Percentiles rank a stretch among this genome's conserved stretches.
phyloP scores from a whole-genome alignment of 805 yeast species.

The Saccharomycopsis fodiens region DNA sequence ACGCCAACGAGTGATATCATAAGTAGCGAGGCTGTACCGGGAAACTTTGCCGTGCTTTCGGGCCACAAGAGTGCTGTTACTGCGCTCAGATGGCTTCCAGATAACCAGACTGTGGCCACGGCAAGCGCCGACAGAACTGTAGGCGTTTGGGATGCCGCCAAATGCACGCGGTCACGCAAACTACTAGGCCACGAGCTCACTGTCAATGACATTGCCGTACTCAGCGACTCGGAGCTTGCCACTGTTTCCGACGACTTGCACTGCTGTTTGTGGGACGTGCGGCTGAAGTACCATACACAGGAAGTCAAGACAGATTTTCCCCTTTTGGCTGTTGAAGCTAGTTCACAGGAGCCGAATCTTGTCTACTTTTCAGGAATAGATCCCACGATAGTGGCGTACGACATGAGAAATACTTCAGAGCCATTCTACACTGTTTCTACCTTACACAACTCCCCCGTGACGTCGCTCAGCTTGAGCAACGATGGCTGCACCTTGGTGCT shows the following conservation, averaged over 20 bases:
- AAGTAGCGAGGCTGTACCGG: constrained; percentile 11
- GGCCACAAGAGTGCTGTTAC: constrained; percentile 66
- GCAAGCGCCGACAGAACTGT: constrained; percentile 57
- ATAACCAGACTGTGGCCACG: constrained; percentile 34
- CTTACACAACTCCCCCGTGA: constrained; percentile 43
- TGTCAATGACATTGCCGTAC: constrained; percentile 46
- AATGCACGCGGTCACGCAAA: constrained; percentile 49
- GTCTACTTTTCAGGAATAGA: constrained; percentile 45
- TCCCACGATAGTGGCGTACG: constrained; percentile 53
- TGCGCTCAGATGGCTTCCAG: constrained; percentile 46
- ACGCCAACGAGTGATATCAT: constrained; percentile 18
- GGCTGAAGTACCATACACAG: constrained; percentile 39
- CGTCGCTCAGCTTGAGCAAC: constrained; percentile 43
- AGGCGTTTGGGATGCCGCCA: constrained; percentile 53
- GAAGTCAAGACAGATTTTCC: constrained; percentile 47
- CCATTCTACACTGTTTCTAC: constrained; percentile 40
- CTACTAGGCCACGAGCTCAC: constrained; percentile 43
- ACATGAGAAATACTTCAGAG: constrained; percentile 36
- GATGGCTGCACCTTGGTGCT: constrained; percentile 42
- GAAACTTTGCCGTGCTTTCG: constrained; percentile 37
- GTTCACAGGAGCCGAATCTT: neutral
- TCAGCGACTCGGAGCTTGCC: constrained; percentile 24
- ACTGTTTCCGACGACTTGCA: constrained; percentile 65
- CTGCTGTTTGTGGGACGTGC: constrained; percentile 55
- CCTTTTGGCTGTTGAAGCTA: constrained; percentile 41